These are phyloP conservation scores for Raphanus raphanistrum DNA, from an alignment of 345 rosid genomes.

Conservation along the genomic window DNA sequence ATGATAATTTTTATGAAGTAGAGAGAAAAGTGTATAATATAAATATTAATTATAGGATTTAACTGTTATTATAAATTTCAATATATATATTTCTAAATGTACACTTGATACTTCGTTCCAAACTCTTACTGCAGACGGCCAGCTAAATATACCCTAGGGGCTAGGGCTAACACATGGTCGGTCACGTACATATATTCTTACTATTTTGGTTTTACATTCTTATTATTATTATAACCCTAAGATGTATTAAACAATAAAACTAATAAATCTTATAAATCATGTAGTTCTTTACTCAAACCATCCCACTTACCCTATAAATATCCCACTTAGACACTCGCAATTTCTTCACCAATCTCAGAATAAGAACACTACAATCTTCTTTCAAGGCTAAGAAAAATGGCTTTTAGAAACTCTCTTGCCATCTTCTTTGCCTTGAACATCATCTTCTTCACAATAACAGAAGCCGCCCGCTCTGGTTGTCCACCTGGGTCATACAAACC, in stretches of 20 bases:
- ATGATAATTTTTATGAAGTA: no score
- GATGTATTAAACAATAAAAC: neutral
- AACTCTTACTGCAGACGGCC: neutral
- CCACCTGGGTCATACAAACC: conserved; percentile 30
- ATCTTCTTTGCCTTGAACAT: conserved; percentile 53
- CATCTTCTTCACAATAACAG: conserved; percentile 48
- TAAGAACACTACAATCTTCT: neutral
- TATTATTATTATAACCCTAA: conserved; percentile 9
- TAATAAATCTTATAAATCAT: no score
- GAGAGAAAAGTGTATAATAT: neutral
- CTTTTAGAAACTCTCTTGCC: conserved; percentile 33
- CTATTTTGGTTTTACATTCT: conserved; percentile 12
- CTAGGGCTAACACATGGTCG: conserved; percentile 31
- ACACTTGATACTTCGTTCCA: conserved; percentile 19
- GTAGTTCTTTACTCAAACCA: no score
- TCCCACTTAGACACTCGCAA: no score
- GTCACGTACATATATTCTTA: conserved; percentile 13
- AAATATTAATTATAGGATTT: neutral
- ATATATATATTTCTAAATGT: neutral
- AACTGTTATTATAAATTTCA: neutral
- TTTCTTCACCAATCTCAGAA: no score
- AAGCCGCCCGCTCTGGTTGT: conserved; percentile 50
- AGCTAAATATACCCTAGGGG: conserved; percentile 7
- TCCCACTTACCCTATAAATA: no score
- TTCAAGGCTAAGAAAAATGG: neutral